Conservation (phyloP, 129 eudicot genomes). For the Oenanthe sinensis region DNA sequence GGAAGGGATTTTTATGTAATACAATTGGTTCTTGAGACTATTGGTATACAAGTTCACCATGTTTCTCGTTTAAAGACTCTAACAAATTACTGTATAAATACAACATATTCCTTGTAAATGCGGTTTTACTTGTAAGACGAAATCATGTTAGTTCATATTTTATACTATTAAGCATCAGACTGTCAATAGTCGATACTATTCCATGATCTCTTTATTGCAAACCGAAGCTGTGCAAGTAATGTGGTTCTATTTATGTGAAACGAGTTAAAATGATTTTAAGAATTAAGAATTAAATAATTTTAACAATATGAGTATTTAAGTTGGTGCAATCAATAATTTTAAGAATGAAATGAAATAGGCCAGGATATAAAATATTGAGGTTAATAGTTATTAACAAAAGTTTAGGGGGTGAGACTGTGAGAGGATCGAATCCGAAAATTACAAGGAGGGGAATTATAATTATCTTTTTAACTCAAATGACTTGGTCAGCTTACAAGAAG, state of each 20-base stretch:
- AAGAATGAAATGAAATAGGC: no score
- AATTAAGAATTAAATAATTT: no score
- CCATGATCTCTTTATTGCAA: no score
- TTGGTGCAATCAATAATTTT: no score
- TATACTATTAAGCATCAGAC: not conserved
- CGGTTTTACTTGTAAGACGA: not conserved
- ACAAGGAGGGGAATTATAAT: not conserved
- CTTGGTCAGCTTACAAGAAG: slow-evolving; percentile 2
- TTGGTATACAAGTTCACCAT: not conserved
- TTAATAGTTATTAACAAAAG: no score
- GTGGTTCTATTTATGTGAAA: no score
- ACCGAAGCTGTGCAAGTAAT: no score
- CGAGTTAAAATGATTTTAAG: no score
- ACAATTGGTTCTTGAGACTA: not conserved
- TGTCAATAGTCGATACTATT: not conserved
- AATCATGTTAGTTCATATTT: not conserved
- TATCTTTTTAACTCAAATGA: not conserved
- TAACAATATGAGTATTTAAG: no score
- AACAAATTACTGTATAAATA: not conserved
- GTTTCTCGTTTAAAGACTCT: not conserved
- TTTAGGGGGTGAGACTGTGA: no score
- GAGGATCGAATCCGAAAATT: no score
- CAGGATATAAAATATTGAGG: no score
- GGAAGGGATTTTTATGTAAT: not conserved
- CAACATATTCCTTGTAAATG: not conserved